Conservation (phyloP, 768 basidiomycete species). For the Suillus tomentosus region DNA sequence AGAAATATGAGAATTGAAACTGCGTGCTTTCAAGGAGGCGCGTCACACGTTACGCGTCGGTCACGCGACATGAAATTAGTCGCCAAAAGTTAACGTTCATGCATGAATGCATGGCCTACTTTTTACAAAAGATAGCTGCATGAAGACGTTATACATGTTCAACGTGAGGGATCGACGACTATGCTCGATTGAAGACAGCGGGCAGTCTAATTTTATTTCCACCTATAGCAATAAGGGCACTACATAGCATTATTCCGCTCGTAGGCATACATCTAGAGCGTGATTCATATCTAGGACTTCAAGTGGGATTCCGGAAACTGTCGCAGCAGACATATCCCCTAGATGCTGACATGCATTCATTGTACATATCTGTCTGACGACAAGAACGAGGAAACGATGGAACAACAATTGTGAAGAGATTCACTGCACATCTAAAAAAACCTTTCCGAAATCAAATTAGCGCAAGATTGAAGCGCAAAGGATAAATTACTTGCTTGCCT, state of each 20-base stretch:
- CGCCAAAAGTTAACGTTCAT: not conserved
- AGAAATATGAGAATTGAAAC: conserved; percentile 1
- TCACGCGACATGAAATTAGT: conserved; percentile 23
- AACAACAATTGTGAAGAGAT: no score
- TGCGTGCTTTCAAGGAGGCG: conserved; percentile 23
- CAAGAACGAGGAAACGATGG: not conserved
- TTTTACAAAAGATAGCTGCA: not conserved
- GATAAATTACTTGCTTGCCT: not conserved
- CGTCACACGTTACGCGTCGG: conserved; percentile 29
- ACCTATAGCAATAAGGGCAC: not conserved
- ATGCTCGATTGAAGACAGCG: not conserved
- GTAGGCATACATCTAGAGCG: not conserved
- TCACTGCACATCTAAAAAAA: not conserved
- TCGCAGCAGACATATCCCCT: not conserved
- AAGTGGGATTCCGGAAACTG: not conserved
- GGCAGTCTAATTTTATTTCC: not conserved
- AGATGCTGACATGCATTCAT: not conserved
- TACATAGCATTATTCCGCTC: not conserved
- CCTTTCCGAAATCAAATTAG: not conserved
- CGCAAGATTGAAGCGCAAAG: not conserved
- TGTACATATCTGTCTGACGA: not conserved
- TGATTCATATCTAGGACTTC: not conserved
- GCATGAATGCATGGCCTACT: not conserved
- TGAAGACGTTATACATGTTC: not conserved
- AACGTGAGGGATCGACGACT: not conserved